phyloP scores from a whole-genome alignment of 208 protist species.

The Tetramitus jugosus region DNA sequence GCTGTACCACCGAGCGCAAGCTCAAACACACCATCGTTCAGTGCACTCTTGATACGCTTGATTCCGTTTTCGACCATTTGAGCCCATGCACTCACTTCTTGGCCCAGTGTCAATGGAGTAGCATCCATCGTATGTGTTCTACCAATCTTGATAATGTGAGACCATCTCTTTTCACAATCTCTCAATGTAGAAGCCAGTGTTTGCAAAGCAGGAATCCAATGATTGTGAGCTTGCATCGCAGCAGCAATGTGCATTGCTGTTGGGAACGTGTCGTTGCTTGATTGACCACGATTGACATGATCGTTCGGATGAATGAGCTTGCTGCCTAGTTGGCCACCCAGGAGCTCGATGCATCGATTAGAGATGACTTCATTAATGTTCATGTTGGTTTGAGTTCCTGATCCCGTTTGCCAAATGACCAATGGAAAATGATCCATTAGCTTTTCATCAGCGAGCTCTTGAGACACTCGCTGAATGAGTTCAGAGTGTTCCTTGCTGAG shows the following conservation, averaged over 20 bases:
- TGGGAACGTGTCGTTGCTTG: slow-evolving; percentile 54
- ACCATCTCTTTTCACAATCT: slow-evolving; percentile 54
- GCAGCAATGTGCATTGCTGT: slow-evolving; percentile 38
- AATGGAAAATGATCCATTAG: slow-evolving; percentile 31
- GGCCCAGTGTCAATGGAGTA: slow-evolving; percentile 68
- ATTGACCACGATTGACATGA: slow-evolving; percentile 77
- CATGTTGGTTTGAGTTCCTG: slow-evolving; percentile 85
- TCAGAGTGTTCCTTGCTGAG: slow-evolving; percentile 12
- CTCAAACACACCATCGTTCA: slow-evolving; percentile 48
- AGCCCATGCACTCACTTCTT: slow-evolving; percentile 65
- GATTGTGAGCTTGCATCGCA: slow-evolving; percentile 24
- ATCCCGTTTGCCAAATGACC: slow-evolving; percentile 28
- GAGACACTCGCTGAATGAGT: slow-evolving; percentile 20
- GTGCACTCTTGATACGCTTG: slow-evolving; percentile 40
- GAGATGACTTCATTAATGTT: slow-evolving; percentile 79
- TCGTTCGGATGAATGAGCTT: slow-evolving; percentile 84
- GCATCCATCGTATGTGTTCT: slow-evolving; percentile 81
- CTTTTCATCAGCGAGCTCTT: slow-evolving; percentile 26
- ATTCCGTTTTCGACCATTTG: slow-evolving; percentile 55
- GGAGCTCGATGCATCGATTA: slow-evolving; percentile 65
- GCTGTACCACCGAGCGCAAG: slow-evolving; percentile 79
- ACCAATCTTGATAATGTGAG: slow-evolving; percentile 75
- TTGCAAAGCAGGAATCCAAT: slow-evolving; percentile 26
- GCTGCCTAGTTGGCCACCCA: slow-evolving; percentile 58
- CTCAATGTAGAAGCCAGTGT: slow-evolving; percentile 34